phyloP scores from a whole-genome alignment of 129 eudicot genomes.

The Escallonia rubra region DNA sequence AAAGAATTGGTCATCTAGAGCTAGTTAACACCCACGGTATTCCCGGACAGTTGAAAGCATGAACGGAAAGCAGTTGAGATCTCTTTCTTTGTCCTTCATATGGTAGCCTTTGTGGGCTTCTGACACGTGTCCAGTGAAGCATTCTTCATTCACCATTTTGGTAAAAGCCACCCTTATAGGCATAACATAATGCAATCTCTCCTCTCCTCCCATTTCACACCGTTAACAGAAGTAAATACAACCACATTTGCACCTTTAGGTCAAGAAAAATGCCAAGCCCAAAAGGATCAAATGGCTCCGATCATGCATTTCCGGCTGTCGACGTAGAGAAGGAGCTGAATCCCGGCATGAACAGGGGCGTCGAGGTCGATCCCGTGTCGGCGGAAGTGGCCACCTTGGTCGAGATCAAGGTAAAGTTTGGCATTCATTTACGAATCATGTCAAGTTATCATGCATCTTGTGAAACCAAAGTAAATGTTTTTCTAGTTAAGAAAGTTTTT shows the following conservation, averaged over 20 bases:
- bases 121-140: slow-evolving; percentile 17
- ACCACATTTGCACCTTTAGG: background rate
- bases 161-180: background rate
- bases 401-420: slow-evolving; percentile 8
- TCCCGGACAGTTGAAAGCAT: slow-evolving; percentile 13
- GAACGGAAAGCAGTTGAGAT: slow-evolving; percentile 17
- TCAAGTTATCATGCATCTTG: too few relatives aligned
- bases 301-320: slow-evolving; percentile 29
- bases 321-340: slow-evolving; percentile 31
- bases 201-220: background rate
- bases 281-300: background rate
- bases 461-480: too few relatives aligned
- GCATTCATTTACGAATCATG: background rate
- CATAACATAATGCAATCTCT: background rate
- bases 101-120: slow-evolving; percentile 2
- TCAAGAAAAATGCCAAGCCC: slow-evolving; percentile 19
- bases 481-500: background rate
- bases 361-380: slow-evolving; percentile 33
- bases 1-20: background rate
- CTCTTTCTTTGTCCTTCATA: slow-evolving; percentile 5
- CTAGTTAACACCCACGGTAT: slow-evolving; percentile 2
- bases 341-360: slow-evolving; percentile 23
- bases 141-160: background rate
- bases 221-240: background rate
- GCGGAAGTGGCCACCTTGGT: slow-evolving; percentile 18